Evolutionary conservation across 108 stramenopile genomes (phyloP).

Genomic region (Epipyxis sp.): DNA sequence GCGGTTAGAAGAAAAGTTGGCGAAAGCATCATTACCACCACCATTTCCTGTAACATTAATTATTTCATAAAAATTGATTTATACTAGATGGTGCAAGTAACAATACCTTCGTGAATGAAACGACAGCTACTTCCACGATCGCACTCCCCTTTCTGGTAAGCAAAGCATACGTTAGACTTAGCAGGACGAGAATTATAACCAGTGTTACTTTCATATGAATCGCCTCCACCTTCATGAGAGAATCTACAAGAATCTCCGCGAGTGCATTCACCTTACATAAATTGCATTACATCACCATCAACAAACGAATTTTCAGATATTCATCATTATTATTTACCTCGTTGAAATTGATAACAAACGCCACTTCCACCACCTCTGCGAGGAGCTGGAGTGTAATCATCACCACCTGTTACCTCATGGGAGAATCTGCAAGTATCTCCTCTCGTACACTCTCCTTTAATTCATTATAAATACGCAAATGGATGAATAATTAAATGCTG

Average conservation of each 20-base stretch:
- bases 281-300: no score
- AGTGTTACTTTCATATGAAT: neutral
- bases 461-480: neutral
- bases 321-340: conserved; percentile 9
- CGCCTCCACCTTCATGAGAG: neutral
- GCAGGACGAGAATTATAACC: neutral
- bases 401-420: conserved; percentile 7
- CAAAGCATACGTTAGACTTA: conserved; percentile 6
- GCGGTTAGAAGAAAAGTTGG: no score
- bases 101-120: neutral
- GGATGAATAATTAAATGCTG: neutral
- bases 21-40: no score
- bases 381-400: conserved; percentile 19
- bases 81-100: neutral
- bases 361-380: neutral
- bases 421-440: conserved; percentile 27
- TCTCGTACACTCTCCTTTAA: conserved; percentile 22
- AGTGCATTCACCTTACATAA: conserved; percentile 27
- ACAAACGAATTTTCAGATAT: no score
- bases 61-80: no score
- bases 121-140: neutral
- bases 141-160: conserved; percentile 20
- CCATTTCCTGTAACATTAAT: no score
- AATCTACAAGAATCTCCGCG: conserved; percentile 5
- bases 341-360: conserved; percentile 23